A percentile compares a stretch with the other conserved stretches of the same genome.
Evolutionary conservation across 2,329 filamentous ascomycete genomes (phyloP).

Genomic region (Ophiostoma ulmi): DNA sequence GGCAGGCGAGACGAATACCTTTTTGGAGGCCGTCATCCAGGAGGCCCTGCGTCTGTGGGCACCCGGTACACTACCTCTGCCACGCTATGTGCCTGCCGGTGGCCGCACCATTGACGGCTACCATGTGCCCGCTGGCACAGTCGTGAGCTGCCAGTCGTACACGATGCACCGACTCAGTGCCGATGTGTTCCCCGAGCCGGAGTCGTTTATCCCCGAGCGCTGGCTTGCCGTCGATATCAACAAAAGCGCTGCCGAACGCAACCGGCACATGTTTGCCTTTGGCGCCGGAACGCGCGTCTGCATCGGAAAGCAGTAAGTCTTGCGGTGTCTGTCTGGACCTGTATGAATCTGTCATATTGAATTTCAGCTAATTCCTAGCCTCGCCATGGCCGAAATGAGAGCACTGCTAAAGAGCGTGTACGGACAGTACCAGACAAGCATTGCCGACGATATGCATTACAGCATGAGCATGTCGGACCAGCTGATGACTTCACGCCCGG

Average conservation of each 20-base stretch:
- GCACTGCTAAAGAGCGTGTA: slow-evolving; percentile 57
- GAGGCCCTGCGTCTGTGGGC: slow-evolving; percentile 58
- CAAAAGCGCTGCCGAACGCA: slow-evolving; percentile 56
- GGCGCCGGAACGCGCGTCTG: slow-evolving; percentile 60
- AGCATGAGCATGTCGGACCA: slow-evolving; percentile 62
- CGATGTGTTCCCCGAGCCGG: slow-evolving; percentile 70
- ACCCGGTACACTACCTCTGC: slow-evolving; percentile 60
- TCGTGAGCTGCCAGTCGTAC: slow-evolving; percentile 57
- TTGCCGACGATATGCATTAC: slow-evolving; percentile 47
- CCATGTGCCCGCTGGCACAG: slow-evolving; percentile 50
- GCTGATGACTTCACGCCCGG: slow-evolving; percentile 37
- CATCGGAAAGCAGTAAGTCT: slow-evolving; percentile 39
- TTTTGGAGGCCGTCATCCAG: slow-evolving; percentile 52
- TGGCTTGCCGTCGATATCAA: slow-evolving; percentile 54
- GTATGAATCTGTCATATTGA: neutral
- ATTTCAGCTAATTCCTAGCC: slow-evolving; percentile 39
- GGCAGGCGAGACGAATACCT: slow-evolving; percentile 31
- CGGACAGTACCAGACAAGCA: slow-evolving; percentile 49
- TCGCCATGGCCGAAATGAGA: slow-evolving; percentile 65
- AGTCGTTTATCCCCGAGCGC: slow-evolving; percentile 70
- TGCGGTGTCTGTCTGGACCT: neutral
- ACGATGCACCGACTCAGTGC: slow-evolving; percentile 53
- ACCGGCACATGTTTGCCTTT: slow-evolving; percentile 57
- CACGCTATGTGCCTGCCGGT: slow-evolving; percentile 43
- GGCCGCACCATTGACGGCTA: slow-evolving; percentile 11